phyloP scores from a whole-genome alignment of 1,139 yeast genomes.

The Geotrichum armillariae region DNA sequence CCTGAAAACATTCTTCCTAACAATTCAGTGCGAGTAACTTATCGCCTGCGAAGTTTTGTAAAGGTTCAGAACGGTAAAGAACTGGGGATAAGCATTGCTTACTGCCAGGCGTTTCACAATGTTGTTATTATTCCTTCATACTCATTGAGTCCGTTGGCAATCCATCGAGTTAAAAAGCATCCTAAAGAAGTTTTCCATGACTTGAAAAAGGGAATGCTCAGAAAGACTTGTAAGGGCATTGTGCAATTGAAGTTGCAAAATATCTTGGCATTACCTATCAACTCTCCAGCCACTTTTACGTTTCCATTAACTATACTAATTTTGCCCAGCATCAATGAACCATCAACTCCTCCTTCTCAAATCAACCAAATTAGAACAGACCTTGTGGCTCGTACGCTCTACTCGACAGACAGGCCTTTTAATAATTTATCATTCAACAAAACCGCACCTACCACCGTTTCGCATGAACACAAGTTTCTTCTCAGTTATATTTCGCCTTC shows the following conservation, averaged over 20 bases:
- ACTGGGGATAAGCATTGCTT: not conserved
- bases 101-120: not conserved
- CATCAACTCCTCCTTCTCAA: conserved; percentile 1
- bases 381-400: not conserved
- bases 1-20: not conserved
- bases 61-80: not conserved
- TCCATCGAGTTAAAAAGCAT: not conserved
- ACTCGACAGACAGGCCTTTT: not conserved
- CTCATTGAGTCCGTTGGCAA: not conserved
- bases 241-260: not conserved
- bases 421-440: not conserved
- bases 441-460: not conserved
- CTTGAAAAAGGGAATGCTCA: conserved; percentile 1
- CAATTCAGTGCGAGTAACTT: conserved; percentile 2
- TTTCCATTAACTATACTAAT: not conserved
- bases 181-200: not conserved
- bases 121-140: conserved; percentile 3
- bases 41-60: not conserved
- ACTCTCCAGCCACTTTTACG: not conserved
- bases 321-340: not conserved
- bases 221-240: not conserved
- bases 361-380: not conserved
- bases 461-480: not conserved
- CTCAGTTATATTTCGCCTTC: not conserved
- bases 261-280: not conserved